These are phyloP conservation scores for Millerozyma miso DNA, from an alignment of 805 yeast genomes.

Conservation along the genomic window DNA sequence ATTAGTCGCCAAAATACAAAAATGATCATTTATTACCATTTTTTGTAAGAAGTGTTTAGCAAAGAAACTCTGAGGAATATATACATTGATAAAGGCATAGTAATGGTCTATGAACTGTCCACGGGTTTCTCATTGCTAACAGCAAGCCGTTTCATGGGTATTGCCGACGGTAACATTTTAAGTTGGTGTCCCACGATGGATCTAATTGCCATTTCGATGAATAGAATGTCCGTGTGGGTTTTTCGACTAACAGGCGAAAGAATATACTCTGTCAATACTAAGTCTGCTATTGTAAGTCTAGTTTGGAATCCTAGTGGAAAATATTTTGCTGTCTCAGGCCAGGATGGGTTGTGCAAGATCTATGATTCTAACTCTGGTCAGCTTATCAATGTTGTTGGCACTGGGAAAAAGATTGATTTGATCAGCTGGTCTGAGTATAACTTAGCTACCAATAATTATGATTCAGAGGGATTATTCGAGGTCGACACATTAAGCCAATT, in stretches of 20 bases:
- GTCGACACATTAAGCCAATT: slow-evolving; percentile 26
- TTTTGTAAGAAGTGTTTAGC: neutral
- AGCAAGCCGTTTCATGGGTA: slow-evolving; percentile 17
- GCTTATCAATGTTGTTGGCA: slow-evolving; percentile 23
- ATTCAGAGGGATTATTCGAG: slow-evolving; percentile 20
- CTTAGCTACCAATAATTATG: neutral
- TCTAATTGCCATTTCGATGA: slow-evolving; percentile 51
- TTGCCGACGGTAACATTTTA: slow-evolving; percentile 34
- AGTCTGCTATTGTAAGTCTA: slow-evolving; percentile 26
- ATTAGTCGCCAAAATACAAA: neutral
- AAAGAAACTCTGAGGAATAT: no score
- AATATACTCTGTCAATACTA: slow-evolving; percentile 45
- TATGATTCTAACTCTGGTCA: slow-evolving; percentile 46
- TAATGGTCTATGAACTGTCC: no score
- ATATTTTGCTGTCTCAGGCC: slow-evolving; percentile 42
- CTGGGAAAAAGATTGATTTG: slow-evolving; percentile 12
- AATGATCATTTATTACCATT: neutral
- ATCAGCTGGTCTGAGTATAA: slow-evolving; percentile 15
- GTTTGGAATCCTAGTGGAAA: slow-evolving; percentile 34
- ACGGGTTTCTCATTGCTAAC: neutral
- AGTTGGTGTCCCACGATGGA: slow-evolving; percentile 54
- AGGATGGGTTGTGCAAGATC: slow-evolving; percentile 38
- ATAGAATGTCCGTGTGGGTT: slow-evolving; percentile 42
- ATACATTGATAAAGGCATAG: no score
- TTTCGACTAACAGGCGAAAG: slow-evolving; percentile 52